Percentiles rank a stretch among this genome's conserved stretches.
Evolutionary conservation across 2,329 filamentous ascomycete genomes (phyloP).

Genomic region (Colletotrichum sp.): DNA sequence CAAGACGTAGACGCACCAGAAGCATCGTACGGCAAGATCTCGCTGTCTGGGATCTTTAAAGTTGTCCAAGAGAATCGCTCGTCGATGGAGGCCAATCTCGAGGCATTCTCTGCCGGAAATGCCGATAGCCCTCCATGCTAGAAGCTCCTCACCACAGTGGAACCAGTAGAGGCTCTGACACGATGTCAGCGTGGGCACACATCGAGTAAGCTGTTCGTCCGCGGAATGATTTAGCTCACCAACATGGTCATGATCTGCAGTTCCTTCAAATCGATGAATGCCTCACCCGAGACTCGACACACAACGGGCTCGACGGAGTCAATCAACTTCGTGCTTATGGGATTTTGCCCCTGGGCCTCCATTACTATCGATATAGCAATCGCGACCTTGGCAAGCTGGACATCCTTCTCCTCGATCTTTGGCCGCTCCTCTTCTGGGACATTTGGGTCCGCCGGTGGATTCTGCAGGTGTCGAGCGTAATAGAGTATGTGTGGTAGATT

Average conservation of each 20-base stretch:
- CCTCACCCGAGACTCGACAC: conserved; percentile 26
- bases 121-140: conserved; percentile 52
- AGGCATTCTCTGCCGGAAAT: conserved; percentile 50
- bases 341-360: conserved; percentile 34
- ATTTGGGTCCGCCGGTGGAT: neutral
- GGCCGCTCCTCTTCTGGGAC: neutral
- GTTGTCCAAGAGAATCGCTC: conserved; percentile 44
- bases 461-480: conserved; percentile 20
- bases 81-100: conserved; percentile 53
- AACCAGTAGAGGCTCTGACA: conserved; percentile 45
- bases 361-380: conserved; percentile 36
- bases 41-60: conserved; percentile 35
- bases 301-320: conserved; percentile 32
- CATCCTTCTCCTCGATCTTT: conserved; percentile 26
- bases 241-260: conserved; percentile 36
- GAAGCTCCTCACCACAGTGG: conserved; percentile 52
- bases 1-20: conserved; percentile 57
- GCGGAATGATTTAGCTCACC: conserved; percentile 21
- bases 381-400: conserved; percentile 37
- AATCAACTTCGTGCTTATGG: conserved; percentile 31
- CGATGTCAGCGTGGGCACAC: neutral
- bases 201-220: accelerated
- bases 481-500: conserved; percentile 30
- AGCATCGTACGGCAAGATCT: conserved; percentile 40
- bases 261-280: conserved; percentile 36